Conservation (phyloP, 805 yeast species). For the Barnettozyma wickerhamii region DNA sequence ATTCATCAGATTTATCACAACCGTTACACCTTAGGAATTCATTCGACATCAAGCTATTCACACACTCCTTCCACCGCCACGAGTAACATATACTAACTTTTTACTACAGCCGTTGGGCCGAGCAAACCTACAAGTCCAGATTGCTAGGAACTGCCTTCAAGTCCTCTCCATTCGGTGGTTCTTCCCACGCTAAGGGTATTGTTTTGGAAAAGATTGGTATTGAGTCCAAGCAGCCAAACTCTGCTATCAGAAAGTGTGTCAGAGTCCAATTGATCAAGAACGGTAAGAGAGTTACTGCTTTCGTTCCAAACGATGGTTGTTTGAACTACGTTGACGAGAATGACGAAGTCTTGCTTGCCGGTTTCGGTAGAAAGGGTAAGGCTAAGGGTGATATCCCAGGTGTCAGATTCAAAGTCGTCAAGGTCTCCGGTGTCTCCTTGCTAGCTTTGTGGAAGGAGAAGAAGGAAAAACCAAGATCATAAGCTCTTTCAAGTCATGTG, state of each 20-base stretch:
- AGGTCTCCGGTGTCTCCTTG: conserved; percentile 99
- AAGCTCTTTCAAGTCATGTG: conserved; percentile 31
- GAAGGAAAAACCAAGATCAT: conserved; percentile 99
- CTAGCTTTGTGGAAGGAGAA: conserved; percentile 99
- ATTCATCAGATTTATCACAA: no score
- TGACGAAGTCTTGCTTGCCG: conserved; percentile 99
- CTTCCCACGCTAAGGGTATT: conserved; percentile 99
- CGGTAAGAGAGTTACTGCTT: conserved; percentile 99
- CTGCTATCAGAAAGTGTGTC: conserved; percentile 99
- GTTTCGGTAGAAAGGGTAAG: conserved; percentile 99
- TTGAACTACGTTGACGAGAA: conserved; percentile 99
- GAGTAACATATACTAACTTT: conserved; percentile 23
- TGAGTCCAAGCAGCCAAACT: conserved; percentile 99
- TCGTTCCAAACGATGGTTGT: conserved; percentile 99
- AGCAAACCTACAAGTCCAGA: conserved; percentile 96
- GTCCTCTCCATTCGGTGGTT: conserved; percentile 99
- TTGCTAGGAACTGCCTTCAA: conserved; percentile 99
- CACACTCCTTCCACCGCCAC: no score
- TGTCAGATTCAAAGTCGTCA: conserved; percentile 99
- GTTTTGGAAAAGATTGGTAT: conserved; percentile 99
- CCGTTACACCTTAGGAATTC: no score
- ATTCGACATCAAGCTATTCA: no score
- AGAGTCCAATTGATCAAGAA: conserved; percentile 99
- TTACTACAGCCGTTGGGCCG: conserved; percentile 92
- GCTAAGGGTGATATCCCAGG: conserved; percentile 99